phyloP scores from a whole-genome alignment of 805 yeast genomes.

The Nakazawaea ambrosiae region DNA sequence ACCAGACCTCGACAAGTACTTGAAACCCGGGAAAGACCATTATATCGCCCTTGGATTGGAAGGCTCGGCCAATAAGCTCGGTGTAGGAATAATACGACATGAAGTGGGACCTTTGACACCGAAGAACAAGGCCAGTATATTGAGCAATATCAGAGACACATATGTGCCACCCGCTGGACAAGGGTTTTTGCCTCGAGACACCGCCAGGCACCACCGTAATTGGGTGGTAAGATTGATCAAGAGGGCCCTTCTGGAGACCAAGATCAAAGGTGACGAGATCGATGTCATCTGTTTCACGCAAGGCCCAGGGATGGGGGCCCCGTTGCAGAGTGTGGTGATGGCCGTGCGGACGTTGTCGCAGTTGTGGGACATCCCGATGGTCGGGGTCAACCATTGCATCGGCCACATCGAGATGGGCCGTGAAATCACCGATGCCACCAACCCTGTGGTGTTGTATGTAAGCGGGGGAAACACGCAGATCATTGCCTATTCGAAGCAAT shows the following conservation, averaged over 20 bases:
- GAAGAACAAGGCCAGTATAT: conserved; percentile 61
- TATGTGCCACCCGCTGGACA: conserved; percentile 97
- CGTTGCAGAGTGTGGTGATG: conserved; percentile 84
- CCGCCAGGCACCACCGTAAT: conserved; percentile 93
- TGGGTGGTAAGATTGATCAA: conserved; percentile 83
- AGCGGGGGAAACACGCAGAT: conserved; percentile 99
- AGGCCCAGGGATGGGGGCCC: conserved; percentile 99
- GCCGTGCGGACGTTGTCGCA: conserved; percentile 84
- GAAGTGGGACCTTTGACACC: conserved; percentile 48
- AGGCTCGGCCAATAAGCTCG: conserved; percentile 95
- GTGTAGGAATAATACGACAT: conserved; percentile 87
- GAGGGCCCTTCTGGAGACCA: conserved; percentile 57
- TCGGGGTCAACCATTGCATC: conserved; percentile 95
- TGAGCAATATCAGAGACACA: conserved; percentile 91
- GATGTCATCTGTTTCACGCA: conserved; percentile 91
- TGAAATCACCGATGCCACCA: conserved; percentile 95
- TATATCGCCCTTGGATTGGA: conserved; percentile 86
- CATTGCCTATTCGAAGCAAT: conserved; percentile 88
- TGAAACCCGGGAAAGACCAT: conserved; percentile 33
- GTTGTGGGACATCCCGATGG: conserved; percentile 75
- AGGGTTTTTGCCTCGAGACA: conserved; percentile 93
- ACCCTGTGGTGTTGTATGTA: conserved; percentile 94
- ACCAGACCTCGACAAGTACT: conserved; percentile 32
- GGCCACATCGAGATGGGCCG: conserved; percentile 99
- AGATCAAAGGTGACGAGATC: conserved; percentile 38